These are phyloP conservation scores for Penicillium taxi DNA, from an alignment of 495 filamentous ascomycete species.

Conservation along the genomic window DNA sequence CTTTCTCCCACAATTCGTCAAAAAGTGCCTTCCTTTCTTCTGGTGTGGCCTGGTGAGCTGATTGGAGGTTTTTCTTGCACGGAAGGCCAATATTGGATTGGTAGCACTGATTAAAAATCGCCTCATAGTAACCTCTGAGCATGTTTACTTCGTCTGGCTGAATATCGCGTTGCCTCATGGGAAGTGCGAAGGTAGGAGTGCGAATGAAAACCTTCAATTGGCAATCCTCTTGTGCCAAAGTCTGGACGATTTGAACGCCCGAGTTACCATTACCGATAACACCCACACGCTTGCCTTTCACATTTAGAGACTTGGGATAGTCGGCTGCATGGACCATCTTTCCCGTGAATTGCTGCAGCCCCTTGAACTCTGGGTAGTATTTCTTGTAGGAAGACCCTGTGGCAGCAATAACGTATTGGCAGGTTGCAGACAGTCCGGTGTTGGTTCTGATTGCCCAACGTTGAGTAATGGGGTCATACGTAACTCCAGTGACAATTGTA, in stretches of 20 bases:
- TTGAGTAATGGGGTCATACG: constrained; percentile 30
- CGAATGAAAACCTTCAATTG: constrained; percentile 40
- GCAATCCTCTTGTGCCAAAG: constrained; percentile 24
- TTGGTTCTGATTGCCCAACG: constrained; percentile 20
- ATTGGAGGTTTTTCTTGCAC: constrained; percentile 28
- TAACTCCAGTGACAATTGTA: constrained; percentile 36
- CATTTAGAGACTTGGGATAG: constrained; percentile 13
- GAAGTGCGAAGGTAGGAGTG: constrained; percentile 35
- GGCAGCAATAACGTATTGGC: constrained; percentile 23
- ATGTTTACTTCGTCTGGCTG: constrained; percentile 34
- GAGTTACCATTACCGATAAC: constrained; percentile 22
- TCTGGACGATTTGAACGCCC: constrained; percentile 21
- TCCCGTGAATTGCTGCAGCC: constrained; percentile 10
- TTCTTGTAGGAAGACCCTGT: constrained; percentile 17
- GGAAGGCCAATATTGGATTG: constrained; percentile 38
- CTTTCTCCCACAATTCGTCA: constrained; percentile 39
- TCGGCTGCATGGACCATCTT: constrained; percentile 11
- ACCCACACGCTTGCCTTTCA: constrained; percentile 17
- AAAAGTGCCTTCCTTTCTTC: constrained; percentile 39
- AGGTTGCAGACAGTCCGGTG: constrained; percentile 6
- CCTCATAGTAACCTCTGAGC: constrained; percentile 36
- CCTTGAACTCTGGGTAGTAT: constrained; percentile 15
- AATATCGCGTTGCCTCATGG: constrained; percentile 40
- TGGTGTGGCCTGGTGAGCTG: constrained; percentile 37
- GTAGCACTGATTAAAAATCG: constrained; percentile 24